Evolutionary conservation across 2,329 filamentous ascomycete species (phyloP).

Genomic region (Trichothecium roseum): DNA sequence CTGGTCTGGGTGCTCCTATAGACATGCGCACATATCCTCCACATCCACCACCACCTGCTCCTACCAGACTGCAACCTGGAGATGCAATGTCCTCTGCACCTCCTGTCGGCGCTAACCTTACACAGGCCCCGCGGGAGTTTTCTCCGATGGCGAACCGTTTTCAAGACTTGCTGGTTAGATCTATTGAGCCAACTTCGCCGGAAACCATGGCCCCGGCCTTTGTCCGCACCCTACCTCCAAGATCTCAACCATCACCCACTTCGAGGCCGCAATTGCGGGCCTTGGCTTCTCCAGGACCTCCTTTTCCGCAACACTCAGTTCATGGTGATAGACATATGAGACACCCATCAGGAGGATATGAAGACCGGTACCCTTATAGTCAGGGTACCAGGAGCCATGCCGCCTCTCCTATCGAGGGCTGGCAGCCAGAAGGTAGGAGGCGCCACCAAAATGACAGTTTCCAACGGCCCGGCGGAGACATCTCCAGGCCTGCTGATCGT

Average conservation of each 20-base stretch:
- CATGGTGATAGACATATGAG: not conserved
- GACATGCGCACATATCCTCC: not conserved
- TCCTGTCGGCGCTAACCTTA: not conserved
- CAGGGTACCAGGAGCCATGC: not conserved
- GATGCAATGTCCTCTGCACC: not conserved
- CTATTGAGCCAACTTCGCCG: slow-evolving; percentile 33
- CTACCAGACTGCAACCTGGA: no score
- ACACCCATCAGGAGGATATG: slow-evolving; percentile 1
- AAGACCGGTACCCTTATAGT: not conserved
- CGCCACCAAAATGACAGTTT: no score
- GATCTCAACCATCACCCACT: slow-evolving; percentile 11
- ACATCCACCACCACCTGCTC: slow-evolving; percentile 1
- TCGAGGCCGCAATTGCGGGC: slow-evolving; percentile 9
- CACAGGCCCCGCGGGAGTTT: not conserved
- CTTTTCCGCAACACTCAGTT: not conserved
- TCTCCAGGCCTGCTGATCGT: not conserved
- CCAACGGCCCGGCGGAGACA: not conserved
- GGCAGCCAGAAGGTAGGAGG: no score
- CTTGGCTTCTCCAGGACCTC: not conserved
- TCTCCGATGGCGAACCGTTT: slow-evolving; percentile 7
- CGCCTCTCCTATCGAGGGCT: no score
- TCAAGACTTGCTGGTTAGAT: slow-evolving; percentile 34
- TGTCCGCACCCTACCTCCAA: slow-evolving; percentile 20
- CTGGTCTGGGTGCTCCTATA: not conserved
- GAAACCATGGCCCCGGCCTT: slow-evolving; percentile 21